Evolutionary conservation across 192 early-diverging fungal genomes (phyloP).

Genomic region (Coemansia sp.): DNA sequence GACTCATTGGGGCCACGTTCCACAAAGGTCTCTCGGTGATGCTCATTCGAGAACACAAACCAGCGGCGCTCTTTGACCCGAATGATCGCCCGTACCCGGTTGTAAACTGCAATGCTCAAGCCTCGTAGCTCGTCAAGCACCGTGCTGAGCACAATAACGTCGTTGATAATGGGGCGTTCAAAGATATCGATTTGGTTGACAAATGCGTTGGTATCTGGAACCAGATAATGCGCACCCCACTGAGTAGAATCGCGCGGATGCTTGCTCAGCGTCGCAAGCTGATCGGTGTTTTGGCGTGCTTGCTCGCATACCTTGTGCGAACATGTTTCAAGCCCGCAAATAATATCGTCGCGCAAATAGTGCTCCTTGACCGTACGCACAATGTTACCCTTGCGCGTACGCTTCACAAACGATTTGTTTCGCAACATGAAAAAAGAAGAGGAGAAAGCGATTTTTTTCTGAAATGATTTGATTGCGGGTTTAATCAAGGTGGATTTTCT

Average conservation of each 20-base stretch:
- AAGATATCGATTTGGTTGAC: constrained; percentile 93
- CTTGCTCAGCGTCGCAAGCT: constrained; percentile 44
- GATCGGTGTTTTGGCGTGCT: constrained; percentile 13
- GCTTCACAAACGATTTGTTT: constrained; percentile 83
- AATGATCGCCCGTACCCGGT: constrained; percentile 72
- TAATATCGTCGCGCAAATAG: constrained; percentile 94
- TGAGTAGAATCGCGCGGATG: constrained; percentile 55
- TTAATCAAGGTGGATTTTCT: constrained; percentile 1
- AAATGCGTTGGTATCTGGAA: constrained; percentile 96
- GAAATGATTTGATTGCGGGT: neutral
- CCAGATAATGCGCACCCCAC: constrained; percentile 68
- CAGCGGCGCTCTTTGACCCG: constrained; percentile 72
- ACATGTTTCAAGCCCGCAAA: constrained; percentile 57
- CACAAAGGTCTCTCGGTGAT: constrained; percentile 85
- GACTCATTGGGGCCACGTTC: constrained; percentile 78
- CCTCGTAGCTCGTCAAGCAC: constrained; percentile 90
- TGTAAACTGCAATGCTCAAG: constrained; percentile 74
- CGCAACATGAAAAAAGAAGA: constrained; percentile 58
- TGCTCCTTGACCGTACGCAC: constrained; percentile 95
- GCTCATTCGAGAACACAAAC: constrained; percentile 96
- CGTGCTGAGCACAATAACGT: constrained; percentile 92
- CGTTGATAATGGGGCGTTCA: constrained; percentile 79
- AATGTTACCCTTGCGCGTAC: constrained; percentile 87
- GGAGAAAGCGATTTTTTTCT: neutral
- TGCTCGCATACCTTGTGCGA: constrained; percentile 32